A percentile compares a stretch with the other conserved stretches of the same genome.
phyloP scores from a whole-genome alignment of 345 rosid species.

The Cardamine chenopodiifolia region DNA sequence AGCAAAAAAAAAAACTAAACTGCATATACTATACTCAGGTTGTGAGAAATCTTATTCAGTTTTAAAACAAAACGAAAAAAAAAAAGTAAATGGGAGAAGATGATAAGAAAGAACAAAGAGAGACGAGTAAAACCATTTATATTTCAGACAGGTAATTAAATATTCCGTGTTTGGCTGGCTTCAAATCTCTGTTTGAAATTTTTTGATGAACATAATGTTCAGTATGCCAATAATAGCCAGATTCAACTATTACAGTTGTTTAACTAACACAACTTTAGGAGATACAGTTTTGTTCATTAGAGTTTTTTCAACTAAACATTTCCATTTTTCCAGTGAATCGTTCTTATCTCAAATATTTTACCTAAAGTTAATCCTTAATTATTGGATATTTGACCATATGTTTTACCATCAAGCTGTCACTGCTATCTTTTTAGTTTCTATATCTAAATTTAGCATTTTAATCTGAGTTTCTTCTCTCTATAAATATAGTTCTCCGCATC shows the following conservation, averaged over 20 bases:
- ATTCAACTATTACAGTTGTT: slow-evolving; percentile 6
- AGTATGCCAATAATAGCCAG: slow-evolving; percentile 15
- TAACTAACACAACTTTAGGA: slow-evolving; percentile 27
- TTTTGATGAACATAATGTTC: background rate
- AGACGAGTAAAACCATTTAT: background rate
- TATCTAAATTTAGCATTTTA: slow-evolving; percentile 23
- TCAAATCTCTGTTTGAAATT: background rate
- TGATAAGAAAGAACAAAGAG: background rate
- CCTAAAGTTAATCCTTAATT: slow-evolving; percentile 26
- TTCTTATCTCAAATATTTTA: slow-evolving; percentile 15
- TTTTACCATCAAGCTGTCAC: slow-evolving; percentile 34
- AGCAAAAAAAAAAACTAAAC: too few relatives aligned
- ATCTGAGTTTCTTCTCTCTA: background rate
- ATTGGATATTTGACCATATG: slow-evolving; percentile 24
- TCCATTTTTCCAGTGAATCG: slow-evolving; percentile 12
- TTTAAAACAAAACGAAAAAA: background rate
- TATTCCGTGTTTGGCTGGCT: background rate
- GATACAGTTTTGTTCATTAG: background rate
- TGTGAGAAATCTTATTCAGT: background rate
- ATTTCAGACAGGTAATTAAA: background rate
- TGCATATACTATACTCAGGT: background rate
- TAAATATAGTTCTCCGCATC: background rate
- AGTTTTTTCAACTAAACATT: slow-evolving; percentile 18
- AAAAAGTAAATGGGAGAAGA: background rate
- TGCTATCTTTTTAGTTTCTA: background rate